These are phyloP conservation scores for Trametes punicea DNA, from an alignment of 768 basidiomycete species.

Conservation along the genomic window DNA sequence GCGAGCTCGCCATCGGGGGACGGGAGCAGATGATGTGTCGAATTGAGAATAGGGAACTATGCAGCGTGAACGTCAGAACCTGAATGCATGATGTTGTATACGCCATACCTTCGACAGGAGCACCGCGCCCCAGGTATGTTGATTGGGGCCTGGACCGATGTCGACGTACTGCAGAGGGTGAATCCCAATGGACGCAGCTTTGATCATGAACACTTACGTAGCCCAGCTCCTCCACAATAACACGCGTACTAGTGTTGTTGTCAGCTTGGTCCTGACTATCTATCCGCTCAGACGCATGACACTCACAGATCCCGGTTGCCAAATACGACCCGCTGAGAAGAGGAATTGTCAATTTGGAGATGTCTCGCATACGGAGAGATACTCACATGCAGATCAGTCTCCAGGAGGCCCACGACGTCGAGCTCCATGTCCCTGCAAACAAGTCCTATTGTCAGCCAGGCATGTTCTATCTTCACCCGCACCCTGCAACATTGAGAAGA, in stretches of 20 bases:
- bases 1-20: slow-evolving; percentile 86
- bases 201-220: slow-evolving; percentile 52
- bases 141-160: slow-evolving; percentile 82
- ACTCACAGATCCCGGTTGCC: slow-evolving; percentile 82
- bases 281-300: no score
- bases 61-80: not conserved
- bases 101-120: slow-evolving; percentile 68
- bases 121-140: slow-evolving; percentile 87
- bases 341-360: not conserved
- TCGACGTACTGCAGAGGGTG: slow-evolving; percentile 64
- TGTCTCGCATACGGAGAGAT: not conserved
- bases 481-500: not conserved
- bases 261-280: not conserved
- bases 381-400: slow-evolving; percentile 82
- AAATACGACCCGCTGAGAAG: slow-evolving; percentile 58
- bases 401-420: slow-evolving; percentile 80
- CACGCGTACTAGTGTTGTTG: slow-evolving; percentile 53
- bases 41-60: slow-evolving; percentile 85
- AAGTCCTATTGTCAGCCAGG: not conserved
- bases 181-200: not conserved
- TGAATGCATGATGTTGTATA: not conserved
- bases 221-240: slow-evolving; percentile 72
- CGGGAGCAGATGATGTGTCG: slow-evolving; percentile 82
- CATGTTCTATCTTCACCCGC: no score
- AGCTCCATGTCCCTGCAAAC: slow-evolving; percentile 68